Conservation (phyloP, 2,329 filamentous ascomycete genomes). For the Simplicillium sp. region DNA sequence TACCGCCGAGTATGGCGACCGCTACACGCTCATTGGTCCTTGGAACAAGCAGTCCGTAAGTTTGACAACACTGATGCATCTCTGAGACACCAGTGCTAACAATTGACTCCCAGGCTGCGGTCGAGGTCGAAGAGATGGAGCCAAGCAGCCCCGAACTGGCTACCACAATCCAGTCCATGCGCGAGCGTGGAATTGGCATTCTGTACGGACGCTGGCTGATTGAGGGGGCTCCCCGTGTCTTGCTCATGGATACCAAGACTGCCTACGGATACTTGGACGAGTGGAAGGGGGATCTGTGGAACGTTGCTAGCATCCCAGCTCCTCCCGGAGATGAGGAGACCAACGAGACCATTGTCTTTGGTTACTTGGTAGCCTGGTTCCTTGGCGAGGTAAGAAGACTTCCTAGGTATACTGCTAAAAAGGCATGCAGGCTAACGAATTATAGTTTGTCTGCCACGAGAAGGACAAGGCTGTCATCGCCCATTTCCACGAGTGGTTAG, state of each 20-base stretch:
- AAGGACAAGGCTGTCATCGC: slow-evolving; percentile 87
- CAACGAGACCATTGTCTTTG: slow-evolving; percentile 95
- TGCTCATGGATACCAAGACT: slow-evolving; percentile 91
- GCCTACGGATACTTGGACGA: slow-evolving; percentile 87
- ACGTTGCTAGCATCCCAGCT: slow-evolving; percentile 84
- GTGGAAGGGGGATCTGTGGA: slow-evolving; percentile 97
- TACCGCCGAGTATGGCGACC: slow-evolving; percentile 95
- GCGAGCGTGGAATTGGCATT: slow-evolving; percentile 78
- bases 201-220: slow-evolving; percentile 97
- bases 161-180: slow-evolving; percentile 85
- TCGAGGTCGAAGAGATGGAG: slow-evolving; percentile 90
- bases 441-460: slow-evolving; percentile 88
- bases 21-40: slow-evolving; percentile 91
- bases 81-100: slow-evolving; percentile 4
- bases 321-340: slow-evolving; percentile 88
- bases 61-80: slow-evolving; percentile 3
- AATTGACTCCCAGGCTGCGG: slow-evolving; percentile 61
- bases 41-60: slow-evolving; percentile 83
- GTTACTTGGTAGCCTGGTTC: slow-evolving; percentile 96
- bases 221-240: slow-evolving; percentile 85
- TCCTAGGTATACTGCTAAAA: no score
- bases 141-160: slow-evolving; percentile 72
- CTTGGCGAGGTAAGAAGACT: slow-evolving; percentile 69
- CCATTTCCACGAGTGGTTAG: slow-evolving; percentile 98
- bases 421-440: no score